Evolutionary conservation across 2,329 filamentous ascomycete species (phyloP).

Genomic region (Trichoderma oligosporum): DNA sequence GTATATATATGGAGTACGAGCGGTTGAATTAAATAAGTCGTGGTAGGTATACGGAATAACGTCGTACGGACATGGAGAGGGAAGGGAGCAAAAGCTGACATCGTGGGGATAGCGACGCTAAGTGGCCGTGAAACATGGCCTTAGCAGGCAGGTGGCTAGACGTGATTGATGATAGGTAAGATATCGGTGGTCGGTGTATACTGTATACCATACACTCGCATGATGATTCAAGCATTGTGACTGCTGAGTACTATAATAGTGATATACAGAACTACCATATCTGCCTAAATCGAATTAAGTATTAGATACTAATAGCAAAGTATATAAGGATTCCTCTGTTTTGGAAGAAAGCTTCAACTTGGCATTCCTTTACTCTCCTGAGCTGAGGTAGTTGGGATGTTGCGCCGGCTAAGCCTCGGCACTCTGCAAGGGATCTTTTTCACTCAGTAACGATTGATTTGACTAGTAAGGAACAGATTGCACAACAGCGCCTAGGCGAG

Average conservation of each 20-base stretch:
- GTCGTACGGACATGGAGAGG: background rate
- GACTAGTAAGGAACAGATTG: conserved; percentile 19
- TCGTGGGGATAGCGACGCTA: background rate
- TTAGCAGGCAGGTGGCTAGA: background rate
- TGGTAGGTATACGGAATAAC: too few species aligned
- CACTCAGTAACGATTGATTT: background rate
- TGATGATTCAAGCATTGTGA: too few species aligned
- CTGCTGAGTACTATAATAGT: too few species aligned
- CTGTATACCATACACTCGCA: too few species aligned
- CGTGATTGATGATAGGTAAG: conserved; percentile 5
- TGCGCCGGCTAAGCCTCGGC: conserved; percentile 18
- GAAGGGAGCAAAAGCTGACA: background rate
- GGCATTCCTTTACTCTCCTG: background rate
- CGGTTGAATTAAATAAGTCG: too few species aligned
- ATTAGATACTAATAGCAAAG: too few species aligned
- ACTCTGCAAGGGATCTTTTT: background rate
- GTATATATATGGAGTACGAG: too few species aligned
- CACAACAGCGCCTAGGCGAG: conserved; percentile 11
- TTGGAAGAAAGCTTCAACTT: background rate
- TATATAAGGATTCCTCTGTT: background rate
- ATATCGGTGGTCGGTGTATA: background rate
- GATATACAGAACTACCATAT: too few species aligned
- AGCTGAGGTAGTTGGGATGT: background rate
- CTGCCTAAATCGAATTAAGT: too few species aligned
- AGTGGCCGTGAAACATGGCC: background rate